These are phyloP conservation scores for Saturnispora halmiae DNA, from an alignment of 805 yeast genomes.

Conservation along the genomic window DNA sequence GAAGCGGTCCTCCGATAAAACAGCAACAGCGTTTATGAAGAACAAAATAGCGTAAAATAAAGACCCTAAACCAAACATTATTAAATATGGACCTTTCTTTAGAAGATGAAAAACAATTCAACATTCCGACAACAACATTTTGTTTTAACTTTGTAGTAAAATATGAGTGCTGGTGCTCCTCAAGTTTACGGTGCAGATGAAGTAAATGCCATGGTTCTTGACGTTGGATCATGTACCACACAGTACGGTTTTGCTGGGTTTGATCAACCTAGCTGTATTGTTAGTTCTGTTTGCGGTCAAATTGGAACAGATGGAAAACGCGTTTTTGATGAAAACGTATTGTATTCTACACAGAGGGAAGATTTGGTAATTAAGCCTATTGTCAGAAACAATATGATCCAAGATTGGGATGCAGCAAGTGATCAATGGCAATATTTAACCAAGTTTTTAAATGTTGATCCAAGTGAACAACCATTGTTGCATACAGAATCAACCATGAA, in stretches of 20 bases:
- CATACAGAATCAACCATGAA: slow-evolving; percentile 89
- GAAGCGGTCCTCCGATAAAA: slow-evolving; percentile 52
- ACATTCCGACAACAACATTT: not conserved
- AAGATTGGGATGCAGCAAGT: slow-evolving; percentile 80
- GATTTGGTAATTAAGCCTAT: slow-evolving; percentile 48
- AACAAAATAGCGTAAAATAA: slow-evolving; percentile 34
- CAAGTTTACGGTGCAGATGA: slow-evolving; percentile 67
- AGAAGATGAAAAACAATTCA: not conserved
- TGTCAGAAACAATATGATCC: slow-evolving; percentile 49
- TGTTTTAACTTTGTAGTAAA: slow-evolving; percentile 4
- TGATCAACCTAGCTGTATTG: slow-evolving; percentile 67
- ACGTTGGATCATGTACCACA: slow-evolving; percentile 80
- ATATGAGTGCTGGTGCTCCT: slow-evolving; percentile 31
- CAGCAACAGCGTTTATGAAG: slow-evolving; percentile 47
- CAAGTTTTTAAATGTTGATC: slow-evolving; percentile 42
- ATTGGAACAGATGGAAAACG: slow-evolving; percentile 7
- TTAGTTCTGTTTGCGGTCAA: slow-evolving; percentile 61
- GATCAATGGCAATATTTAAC: slow-evolving; percentile 65
- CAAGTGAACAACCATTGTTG: slow-evolving; percentile 63
- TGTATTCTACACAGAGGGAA: slow-evolving; percentile 36
- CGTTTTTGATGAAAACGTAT: slow-evolving; percentile 26
- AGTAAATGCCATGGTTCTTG: slow-evolving; percentile 82
- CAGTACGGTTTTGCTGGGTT: slow-evolving; percentile 90
- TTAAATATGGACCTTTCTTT: not conserved
- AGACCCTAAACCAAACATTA: slow-evolving; percentile 9